These are phyloP conservation scores for Hibiscus mutabilis DNA, from an alignment of 345 rosid species.

Conservation along the genomic window DNA sequence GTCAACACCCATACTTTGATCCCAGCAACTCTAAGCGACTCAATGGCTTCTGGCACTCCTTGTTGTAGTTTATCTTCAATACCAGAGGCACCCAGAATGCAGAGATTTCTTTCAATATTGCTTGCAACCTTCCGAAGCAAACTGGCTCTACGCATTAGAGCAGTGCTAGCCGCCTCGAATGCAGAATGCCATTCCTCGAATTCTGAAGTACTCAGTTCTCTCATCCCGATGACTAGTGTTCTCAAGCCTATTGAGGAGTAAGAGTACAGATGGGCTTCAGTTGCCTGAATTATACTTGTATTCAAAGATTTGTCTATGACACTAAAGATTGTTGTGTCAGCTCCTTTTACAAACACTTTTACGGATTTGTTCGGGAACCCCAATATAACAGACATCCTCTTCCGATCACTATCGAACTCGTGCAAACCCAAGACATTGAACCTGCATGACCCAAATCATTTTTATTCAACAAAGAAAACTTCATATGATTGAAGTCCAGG, in stretches of 20 bases:
- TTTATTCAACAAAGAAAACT: not conserved
- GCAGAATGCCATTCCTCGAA: constrained; percentile 87
- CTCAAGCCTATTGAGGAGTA: constrained; percentile 87
- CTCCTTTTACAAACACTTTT: constrained; percentile 90
- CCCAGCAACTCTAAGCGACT: constrained; percentile 76
- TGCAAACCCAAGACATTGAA: constrained; percentile 92
- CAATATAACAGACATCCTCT: constrained; percentile 97
- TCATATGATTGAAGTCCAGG: not conserved
- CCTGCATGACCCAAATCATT: constrained; percentile 49
- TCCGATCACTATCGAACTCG: constrained; percentile 98
- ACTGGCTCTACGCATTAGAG: constrained; percentile 76
- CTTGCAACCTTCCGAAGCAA: constrained; percentile 81
- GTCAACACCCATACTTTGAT: constrained; percentile 97
- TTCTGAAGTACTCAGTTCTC: constrained; percentile 67
- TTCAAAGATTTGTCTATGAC: constrained; percentile 50
- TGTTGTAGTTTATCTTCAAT: constrained; percentile 90
- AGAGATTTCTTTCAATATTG: constrained; percentile 54
- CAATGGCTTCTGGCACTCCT: constrained; percentile 96
- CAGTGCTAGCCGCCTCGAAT: constrained; percentile 81
- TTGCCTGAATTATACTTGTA: constrained; percentile 32
- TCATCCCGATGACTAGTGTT: constrained; percentile 88
- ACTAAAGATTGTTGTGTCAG: constrained; percentile 85
- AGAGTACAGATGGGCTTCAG: constrained; percentile 60
- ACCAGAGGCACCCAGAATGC: constrained; percentile 80
- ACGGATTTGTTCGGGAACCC: constrained; percentile 82